Base-by-base conservation (phyloP, 2,329 filamentous ascomycete genomes). In the Botrytis byssoidea region DNA sequence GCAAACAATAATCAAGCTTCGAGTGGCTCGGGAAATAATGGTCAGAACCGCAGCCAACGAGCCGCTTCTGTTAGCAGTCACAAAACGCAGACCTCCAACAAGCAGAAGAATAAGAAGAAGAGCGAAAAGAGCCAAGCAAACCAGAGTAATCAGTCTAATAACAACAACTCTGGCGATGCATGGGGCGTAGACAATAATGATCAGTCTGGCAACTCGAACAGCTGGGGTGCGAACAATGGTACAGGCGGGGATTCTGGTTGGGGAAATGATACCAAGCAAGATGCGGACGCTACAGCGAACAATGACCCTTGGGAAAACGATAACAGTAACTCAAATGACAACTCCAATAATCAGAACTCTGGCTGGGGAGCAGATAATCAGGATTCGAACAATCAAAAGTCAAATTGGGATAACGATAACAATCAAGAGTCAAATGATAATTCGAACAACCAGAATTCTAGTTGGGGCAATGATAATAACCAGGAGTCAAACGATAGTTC, bases 181-280 rank as follows among this genome's bases (percentile, higher is more conserved):
- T 77, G 77, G 57, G 48, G 48, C 22, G 37, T n/a, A 68, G 25
- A 57, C 42, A 68, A 57, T 8, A 68, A 68, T 32, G 35, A 68
- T 57, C 65, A 68, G 12, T 57, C 65, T 22, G n/a, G 66, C 1
- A 68, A 57, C 25, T 42, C 37, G 6, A 57, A 68, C n/a, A 37
- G 37, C 35, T 68, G 66, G 48, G 76, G 75, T 61, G 37, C 70
- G n/a, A 68, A 70, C 16, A 75, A 73, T 64, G 79, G 76, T 68
- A 69, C 35, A 42, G 40, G 8, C 29, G 66, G 48, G 12, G 29
- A 68, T 32, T 68, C 35, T n/a, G 66, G 48, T 25, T 42, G 66
- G 66, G 35, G 48, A 25, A 68, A 68, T 25, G 48, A 68, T 42
- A 16, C 16, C 14, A 51, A 57, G 37, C 18, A 68, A 20, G 35